Percentiles rank a stretch among this genome's conserved stretches.
These are phyloP conservation scores for Taxawa tesnikishii DNA, from an alignment of 2,329 filamentous ascomycete genomes.

Conservation along the genomic window DNA sequence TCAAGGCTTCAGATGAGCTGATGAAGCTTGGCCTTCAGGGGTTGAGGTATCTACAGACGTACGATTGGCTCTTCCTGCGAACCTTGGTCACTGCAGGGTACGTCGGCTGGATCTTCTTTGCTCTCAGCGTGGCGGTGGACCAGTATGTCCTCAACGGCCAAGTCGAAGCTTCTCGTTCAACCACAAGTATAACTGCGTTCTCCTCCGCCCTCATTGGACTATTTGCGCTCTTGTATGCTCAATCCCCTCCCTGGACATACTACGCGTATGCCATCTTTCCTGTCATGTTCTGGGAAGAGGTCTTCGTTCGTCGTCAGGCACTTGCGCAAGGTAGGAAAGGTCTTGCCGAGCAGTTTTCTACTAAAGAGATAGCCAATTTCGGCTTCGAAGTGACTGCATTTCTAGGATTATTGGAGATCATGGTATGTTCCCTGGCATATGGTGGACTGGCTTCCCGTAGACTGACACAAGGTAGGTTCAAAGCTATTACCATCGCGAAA, in stretches of 20 bases:
- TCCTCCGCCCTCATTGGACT: constrained; percentile 62
- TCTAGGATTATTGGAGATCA: constrained; percentile 62
- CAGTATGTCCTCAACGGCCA: constrained; percentile 69
- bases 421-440: constrained; percentile 32
- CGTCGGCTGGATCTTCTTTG: constrained; percentile 89
- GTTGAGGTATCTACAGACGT: constrained; percentile 88
- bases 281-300: constrained; percentile 92
- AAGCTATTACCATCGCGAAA: constrained; percentile 82
- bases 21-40: constrained; percentile 70
- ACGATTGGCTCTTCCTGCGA: constrained; percentile 93
- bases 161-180: constrained; percentile 50
- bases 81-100: constrained; percentile 84
- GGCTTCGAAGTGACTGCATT: constrained; percentile 54
- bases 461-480: constrained; percentile 48
- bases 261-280: constrained; percentile 90
- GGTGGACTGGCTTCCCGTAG: neutral
- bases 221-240: constrained; percentile 68
- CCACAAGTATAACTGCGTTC: constrained; percentile 51
- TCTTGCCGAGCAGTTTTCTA: constrained; percentile 56
- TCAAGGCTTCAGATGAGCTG: constrained; percentile 62
- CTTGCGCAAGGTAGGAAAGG: constrained; percentile 53
- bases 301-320: constrained; percentile 64
- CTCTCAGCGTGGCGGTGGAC: constrained; percentile 77
- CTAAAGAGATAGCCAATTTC: constrained; percentile 46
- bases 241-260: constrained; percentile 70